Percentiles rank a stretch among this genome's conserved stretches.
Conservation (phyloP, 164 flowering plant genomes). For the Echeveria elegans region DNA sequence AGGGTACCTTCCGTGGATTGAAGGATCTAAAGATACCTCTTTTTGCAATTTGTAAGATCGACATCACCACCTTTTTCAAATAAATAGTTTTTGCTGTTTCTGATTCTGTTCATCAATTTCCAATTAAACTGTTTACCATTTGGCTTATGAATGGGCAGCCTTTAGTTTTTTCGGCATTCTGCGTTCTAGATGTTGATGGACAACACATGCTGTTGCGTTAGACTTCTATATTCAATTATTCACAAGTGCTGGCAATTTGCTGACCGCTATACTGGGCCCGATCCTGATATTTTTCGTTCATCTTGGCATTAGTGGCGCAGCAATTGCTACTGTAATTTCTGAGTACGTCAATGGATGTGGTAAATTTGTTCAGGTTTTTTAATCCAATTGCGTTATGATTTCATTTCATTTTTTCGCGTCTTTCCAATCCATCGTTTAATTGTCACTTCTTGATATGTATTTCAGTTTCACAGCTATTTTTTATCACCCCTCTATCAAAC, state of each 20-base stretch:
- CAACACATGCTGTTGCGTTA: neutral
- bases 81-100: neutral
- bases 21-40: constrained; percentile 92
- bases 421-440: neutral
- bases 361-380: constrained; percentile 24
- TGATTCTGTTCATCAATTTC: neutral
- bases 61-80: neutral
- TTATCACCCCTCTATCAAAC: neutral
- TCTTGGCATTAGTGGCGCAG: constrained; percentile 86
- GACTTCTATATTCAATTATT: neutral
- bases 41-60: constrained; percentile 73
- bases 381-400: neutral
- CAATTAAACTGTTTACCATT: neutral
- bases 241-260: constrained; percentile 84
- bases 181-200: neutral
- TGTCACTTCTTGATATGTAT: neutral
- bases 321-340: constrained; percentile 84
- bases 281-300: constrained; percentile 58
- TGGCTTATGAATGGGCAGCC: neutral
- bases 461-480: neutral
- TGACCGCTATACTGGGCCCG: constrained; percentile 66
- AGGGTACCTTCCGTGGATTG: constrained; percentile 95
- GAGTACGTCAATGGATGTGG: constrained; percentile 73
- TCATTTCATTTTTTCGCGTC: neutral
- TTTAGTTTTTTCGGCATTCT: neutral